Conservation (phyloP, 1,139 yeast species). For the Pichia sorboxylosa region DNA sequence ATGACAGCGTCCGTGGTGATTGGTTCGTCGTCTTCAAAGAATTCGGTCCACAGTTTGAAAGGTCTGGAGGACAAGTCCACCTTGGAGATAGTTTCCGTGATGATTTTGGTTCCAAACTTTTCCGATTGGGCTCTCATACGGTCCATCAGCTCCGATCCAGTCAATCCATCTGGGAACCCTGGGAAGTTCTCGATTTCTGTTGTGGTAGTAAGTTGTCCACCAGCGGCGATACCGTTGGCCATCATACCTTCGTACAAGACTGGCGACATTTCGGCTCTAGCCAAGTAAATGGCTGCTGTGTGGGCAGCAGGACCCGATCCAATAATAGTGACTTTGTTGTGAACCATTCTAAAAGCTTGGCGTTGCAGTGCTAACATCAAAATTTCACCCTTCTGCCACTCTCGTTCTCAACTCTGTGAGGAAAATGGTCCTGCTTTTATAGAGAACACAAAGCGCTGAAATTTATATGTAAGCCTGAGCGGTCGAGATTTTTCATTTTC, state of each 20-base stretch:
- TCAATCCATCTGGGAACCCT: conserved; percentile 92
- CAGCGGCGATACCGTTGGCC: conserved; percentile 97
- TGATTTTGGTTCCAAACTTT: conserved; percentile 82
- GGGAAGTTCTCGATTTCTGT: conserved; percentile 97
- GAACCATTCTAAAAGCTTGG: conserved; percentile 45
- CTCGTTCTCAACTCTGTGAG: too few species aligned
- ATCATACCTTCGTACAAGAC: conserved; percentile 89
- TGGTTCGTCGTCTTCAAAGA: conserved; percentile 80
- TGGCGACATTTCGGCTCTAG: conserved; percentile 94
- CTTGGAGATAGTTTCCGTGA: conserved; percentile 89
- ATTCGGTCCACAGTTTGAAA: conserved; percentile 94
- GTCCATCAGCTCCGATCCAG: conserved; percentile 84
- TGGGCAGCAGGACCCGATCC: conserved; percentile 99
- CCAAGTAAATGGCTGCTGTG: conserved; percentile 93
- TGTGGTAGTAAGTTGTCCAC: conserved; percentile 96
- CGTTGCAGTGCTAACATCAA: too few species aligned
- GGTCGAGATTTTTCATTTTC: too few species aligned
- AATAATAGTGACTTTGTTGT: conserved; percentile 79
- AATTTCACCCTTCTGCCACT: too few species aligned
- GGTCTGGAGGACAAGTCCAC: conserved; percentile 80
- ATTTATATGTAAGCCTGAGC: too few species aligned
- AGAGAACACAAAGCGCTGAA: too few species aligned
- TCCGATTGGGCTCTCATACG: conserved; percentile 81
- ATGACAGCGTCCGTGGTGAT: conserved; percentile 86
- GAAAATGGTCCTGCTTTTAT: too few species aligned